Conservation (phyloP, 495 filamentous ascomycete species). For the Ascobolus immersus region DNA sequence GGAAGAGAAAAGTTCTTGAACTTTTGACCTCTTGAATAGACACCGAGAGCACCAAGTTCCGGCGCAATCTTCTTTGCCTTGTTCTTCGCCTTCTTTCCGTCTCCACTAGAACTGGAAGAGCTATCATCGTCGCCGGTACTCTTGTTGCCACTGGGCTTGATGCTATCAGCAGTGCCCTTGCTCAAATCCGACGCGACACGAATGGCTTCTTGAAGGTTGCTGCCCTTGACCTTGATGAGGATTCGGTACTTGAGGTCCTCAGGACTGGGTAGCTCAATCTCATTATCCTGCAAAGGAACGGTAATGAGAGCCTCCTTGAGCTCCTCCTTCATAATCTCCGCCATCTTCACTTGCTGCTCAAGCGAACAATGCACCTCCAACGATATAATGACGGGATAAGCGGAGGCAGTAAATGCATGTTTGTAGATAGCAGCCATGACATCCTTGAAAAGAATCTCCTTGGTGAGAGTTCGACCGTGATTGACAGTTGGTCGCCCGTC, state of each 20-base stretch:
- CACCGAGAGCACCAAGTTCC: constrained; percentile 56
- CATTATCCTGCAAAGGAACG: constrained; percentile 41
- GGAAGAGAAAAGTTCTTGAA: constrained; percentile 24
- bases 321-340: constrained; percentile 60
- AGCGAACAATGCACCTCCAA: constrained; percentile 81
- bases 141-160: constrained; percentile 23
- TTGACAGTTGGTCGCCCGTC: constrained; percentile 67
- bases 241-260: constrained; percentile 61
- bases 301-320: constrained; percentile 56
- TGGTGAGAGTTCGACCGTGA: constrained; percentile 76
- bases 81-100: constrained; percentile 47
- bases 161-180: constrained; percentile 6
- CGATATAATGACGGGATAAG: constrained; percentile 73
- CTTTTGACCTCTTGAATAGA: constrained; percentile 72
- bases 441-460: constrained; percentile 59
- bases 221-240: constrained; percentile 69
- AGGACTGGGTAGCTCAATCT: constrained; percentile 48
- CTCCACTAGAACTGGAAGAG: constrained; percentile 29
- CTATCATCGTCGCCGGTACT: constrained; percentile 23
- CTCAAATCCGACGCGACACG: constrained; percentile 9
- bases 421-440: constrained; percentile 79
- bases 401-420: constrained; percentile 62
- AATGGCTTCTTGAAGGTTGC: constrained; percentile 7
- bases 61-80: constrained; percentile 77
- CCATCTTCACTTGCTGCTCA: constrained; percentile 68